These are phyloP conservation scores for Heritiera littoralis DNA, from an alignment of 345 rosid genomes.

Conservation along the genomic window DNA sequence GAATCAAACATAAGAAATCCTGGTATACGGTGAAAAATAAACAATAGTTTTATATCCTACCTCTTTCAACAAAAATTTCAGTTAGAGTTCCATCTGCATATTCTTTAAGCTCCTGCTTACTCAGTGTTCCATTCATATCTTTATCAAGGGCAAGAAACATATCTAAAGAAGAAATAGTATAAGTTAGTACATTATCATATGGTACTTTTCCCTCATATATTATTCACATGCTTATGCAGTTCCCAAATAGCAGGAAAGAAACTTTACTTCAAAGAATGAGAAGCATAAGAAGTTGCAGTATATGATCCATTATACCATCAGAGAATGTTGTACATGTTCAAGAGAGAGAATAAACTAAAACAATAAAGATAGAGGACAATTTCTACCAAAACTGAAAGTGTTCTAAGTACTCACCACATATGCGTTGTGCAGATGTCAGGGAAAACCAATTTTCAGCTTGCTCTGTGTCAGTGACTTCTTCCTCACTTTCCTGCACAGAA, in stretches of 20 bases:
- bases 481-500: slow-evolving; percentile 83
- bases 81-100: slow-evolving; percentile 97
- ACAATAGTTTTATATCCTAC: slow-evolving; percentile 36
- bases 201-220: not conserved
- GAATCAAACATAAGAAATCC: not conserved
- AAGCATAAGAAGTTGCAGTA: slow-evolving; percentile 5
- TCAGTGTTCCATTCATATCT: slow-evolving; percentile 84
- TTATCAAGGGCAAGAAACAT: slow-evolving; percentile 97
- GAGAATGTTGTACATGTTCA: not conserved
- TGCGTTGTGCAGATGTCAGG: slow-evolving; percentile 96
- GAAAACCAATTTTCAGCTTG: slow-evolving; percentile 99
- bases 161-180: slow-evolving; percentile 46
- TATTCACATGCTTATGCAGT: not conserved
- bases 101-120: slow-evolving; percentile 95
- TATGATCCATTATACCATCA: not conserved
- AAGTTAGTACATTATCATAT: not conserved
- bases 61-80: slow-evolving; percentile 93
- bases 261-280: slow-evolving; percentile 2
- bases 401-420: slow-evolving; percentile 62
- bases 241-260: not conserved
- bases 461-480: slow-evolving; percentile 95
- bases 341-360: not conserved
- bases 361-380: not conserved
- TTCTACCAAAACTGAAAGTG: not conserved
- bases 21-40: not conserved